Base-by-base conservation (phyloP, 345 rosid species). In the Hypericum perforatum region DNA sequence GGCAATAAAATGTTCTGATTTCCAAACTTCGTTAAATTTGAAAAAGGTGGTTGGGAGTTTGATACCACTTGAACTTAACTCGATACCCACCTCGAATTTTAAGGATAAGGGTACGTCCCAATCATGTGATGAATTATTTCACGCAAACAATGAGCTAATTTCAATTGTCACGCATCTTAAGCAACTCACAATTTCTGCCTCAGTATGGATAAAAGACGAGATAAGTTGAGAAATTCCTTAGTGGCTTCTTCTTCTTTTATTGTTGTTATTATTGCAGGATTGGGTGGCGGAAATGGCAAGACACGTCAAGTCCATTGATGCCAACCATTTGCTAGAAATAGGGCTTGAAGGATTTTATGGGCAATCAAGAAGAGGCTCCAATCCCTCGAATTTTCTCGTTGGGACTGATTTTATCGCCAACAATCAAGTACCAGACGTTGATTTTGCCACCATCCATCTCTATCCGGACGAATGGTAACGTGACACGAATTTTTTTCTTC, bases 311-410 rank as follows among this genome's bases (percentile, higher is more conserved):
- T 75, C 88, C 38, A 75, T 89, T 16, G 94, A 89, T 51, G 53
- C 58, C 3, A 36, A 61, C 48, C 97, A 86, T 55, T 53, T 86
- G 13, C 65, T 86, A 2, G 88, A 83, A 69, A 63, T 78, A 42
- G 97, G 95, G n/a, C 80, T 85, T 0, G 92, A 89, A 74, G 95
- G 97, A 15, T 86, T 80, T 66, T 89, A 86, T 43, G 97, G 90
- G 13, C 52, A 65, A 0, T 79, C 89, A 12, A 83, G 61, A 68
- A 73, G 63, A 56, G 57, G 70, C 44, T 64, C 52, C 58, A 89
- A 89, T 57, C 87, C 86, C 0, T 58, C 49, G 6, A 45, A 22
- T 2, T 9, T 0, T 43, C 58, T 56, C 0, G 1, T 63, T 11
- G 95, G 97, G 32, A 70, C 92, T 41, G 87, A 89, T 70, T 85